Evolutionary conservation across 495 filamentous ascomycete genomes (phyloP).

Genomic region (Friedmanniomyces simplex): DNA sequence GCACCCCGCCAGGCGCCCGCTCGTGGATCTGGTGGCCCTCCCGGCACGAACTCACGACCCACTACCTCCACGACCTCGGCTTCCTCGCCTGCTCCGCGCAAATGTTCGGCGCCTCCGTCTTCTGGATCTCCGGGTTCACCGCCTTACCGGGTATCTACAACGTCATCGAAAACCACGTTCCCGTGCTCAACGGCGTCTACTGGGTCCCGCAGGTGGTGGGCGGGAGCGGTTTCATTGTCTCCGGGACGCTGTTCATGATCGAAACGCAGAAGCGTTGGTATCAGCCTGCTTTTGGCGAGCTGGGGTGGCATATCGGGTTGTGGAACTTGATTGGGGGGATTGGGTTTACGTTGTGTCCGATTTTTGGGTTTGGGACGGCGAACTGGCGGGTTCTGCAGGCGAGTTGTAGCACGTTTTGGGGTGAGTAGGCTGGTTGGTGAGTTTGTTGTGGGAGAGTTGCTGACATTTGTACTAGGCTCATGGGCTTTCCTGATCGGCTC

Average conservation of each 20-base stretch:
- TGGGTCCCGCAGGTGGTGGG: constrained; percentile 63
- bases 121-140: constrained; percentile 60
- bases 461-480: constrained; percentile 21
- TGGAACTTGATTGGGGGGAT: constrained; percentile 53
- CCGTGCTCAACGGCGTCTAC: constrained; percentile 44
- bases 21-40: constrained; percentile 55
- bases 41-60: constrained; percentile 43
- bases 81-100: constrained; percentile 56
- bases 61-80: constrained; percentile 58
- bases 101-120: constrained; percentile 53
- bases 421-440: constrained; percentile 21
- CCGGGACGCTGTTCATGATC: constrained; percentile 51
- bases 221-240: constrained; percentile 53
- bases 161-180: constrained; percentile 34
- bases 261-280: constrained; percentile 63
- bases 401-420: constrained; percentile 54
- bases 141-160: constrained; percentile 49
- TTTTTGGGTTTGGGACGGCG: constrained; percentile 37
- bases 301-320: constrained; percentile 53
- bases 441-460: not conserved
- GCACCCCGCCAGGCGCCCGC: constrained; percentile 1
- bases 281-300: constrained; percentile 42
- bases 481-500: constrained; percentile 63
- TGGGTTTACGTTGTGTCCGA: constrained; percentile 60
- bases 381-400: constrained; percentile 48